Base-by-base conservation (phyloP, 2,329 filamentous ascomycete species). In the Cladophialophora bantiana region DNA sequence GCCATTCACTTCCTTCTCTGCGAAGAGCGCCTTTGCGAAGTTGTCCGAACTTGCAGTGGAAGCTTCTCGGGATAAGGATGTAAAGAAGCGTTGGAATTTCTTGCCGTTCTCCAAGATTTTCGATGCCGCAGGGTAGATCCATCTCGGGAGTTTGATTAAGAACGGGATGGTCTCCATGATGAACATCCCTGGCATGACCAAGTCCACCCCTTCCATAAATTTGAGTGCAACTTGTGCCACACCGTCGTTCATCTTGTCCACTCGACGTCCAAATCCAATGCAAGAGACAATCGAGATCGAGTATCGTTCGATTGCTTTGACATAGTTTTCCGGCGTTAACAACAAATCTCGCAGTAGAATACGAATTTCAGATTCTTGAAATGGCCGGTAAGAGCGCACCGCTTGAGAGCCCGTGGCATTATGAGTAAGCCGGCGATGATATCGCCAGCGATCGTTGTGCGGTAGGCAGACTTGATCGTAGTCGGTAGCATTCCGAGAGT, bases 361-460 rank as follows among this genome's bases (percentile, higher is more conserved):
- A 50, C 81, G 82, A 71, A 84, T 86, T 76, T 88, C 86, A 68
- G 86, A 81, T 70, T 87, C 85, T 72, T 88, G 86, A 64, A 88
- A 82, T 5, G 75, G 70, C 0, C 83, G 81, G 70, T 85, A 85
- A 57, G 80, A 80, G 1, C 83, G 78, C 4, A 88, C 84, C 9
- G 85, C 81, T 77, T 88, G 86, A 62, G 86, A 69, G 55, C 84
- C 83, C 9, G 85, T 83, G 36, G 80, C 83, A 15, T 81, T 75
- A 69, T 85, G 84, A 45, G 84, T 85, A 58, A 85, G 74, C 71
- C 83, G 84, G 53, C 84, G 81, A 74, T 79, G 78, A 4, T 77
- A 62, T 15, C 77, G 70, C 77, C 76, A 79, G 18, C 75, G 70
- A 26, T 78, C 77, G 0, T 76, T 76, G 45, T 78, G 76, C 59